Conservation (phyloP, 441 rosid genomes). For the Pelargonium australe region DNA sequence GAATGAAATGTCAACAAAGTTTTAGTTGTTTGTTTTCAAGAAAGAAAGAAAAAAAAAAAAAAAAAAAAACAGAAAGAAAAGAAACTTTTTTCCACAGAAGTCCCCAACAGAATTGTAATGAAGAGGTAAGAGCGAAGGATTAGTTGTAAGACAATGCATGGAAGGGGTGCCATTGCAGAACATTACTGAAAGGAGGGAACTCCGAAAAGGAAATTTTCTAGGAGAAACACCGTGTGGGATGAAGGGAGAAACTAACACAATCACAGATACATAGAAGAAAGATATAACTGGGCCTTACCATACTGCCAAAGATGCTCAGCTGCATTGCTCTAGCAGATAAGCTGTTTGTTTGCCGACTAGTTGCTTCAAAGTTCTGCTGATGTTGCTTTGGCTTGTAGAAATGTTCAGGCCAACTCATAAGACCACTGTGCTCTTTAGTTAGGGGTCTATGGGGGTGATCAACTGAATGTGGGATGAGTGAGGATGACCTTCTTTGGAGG, state of each 20-base stretch:
- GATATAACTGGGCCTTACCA: conserved; percentile 32
- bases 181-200: background rate
- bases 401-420: conserved; percentile 76
- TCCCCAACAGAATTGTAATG: too few species aligned
- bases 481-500: conserved; percentile 42
- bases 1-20: too few species aligned
- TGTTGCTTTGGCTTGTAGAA: conserved; percentile 30
- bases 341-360: conserved; percentile 27
- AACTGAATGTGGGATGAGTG: conserved; percentile 35
- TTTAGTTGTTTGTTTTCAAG: too few species aligned
- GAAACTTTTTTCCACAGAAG: background rate
- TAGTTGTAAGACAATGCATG: too few species aligned
- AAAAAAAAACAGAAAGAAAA: background rate
- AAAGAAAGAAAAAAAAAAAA: too few species aligned
- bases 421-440: conserved; percentile 52
- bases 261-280: background rate
- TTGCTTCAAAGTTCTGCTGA: conserved; percentile 21
- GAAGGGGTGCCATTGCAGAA: too few species aligned
- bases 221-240: background rate
- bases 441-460: conserved; percentile 48
- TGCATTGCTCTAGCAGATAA: conserved; percentile 70
- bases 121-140: too few species aligned
- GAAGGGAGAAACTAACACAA: too few species aligned
- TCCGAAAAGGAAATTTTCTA: background rate
- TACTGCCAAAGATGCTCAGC: conserved; percentile 66